Evolutionary conservation across 352 stramenopile species (phyloP).

Genomic region (Pythium sukuiense): DNA sequence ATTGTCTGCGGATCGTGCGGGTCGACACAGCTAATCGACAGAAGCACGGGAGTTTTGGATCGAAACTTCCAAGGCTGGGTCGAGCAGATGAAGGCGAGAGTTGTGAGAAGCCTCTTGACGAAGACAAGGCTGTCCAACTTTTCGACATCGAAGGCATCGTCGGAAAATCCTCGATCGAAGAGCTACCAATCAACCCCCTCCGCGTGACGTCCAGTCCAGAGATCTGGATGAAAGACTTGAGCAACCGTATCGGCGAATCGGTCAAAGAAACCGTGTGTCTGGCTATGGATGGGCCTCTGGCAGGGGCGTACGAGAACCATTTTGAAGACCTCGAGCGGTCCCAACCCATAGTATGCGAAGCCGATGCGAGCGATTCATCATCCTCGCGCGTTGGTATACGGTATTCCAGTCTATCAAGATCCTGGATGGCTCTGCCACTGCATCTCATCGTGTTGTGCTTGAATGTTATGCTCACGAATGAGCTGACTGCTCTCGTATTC

Average conservation of each 20-base stretch:
- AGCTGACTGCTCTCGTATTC: conserved; percentile 41
- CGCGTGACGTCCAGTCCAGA: conserved; percentile 46
- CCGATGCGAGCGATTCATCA: neutral
- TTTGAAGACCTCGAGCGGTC: conserved; percentile 40
- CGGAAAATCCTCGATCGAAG: conserved; percentile 30
- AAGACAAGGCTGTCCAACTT: conserved; percentile 15
- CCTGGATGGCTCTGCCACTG: conserved; percentile 45
- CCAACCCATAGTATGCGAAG: neutral
- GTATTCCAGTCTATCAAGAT: conserved; percentile 2
- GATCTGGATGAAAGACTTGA: conserved; percentile 70
- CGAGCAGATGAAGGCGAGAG: neutral
- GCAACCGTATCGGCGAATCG: conserved; percentile 35
- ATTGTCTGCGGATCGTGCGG: conserved; percentile 30
- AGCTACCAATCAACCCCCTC: conserved; percentile 41
- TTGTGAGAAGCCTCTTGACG: conserved; percentile 2
- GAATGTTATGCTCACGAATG: conserved; percentile 59
- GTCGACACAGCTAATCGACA: conserved; percentile 11
- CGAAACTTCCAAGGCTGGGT: neutral
- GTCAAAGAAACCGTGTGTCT: conserved; percentile 37
- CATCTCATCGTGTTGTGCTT: conserved; percentile 58
- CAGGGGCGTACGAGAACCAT: conserved; percentile 44
- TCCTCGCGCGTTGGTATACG: neutral
- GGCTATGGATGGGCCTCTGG: conserved; percentile 40
- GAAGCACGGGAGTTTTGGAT: neutral
- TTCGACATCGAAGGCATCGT: conserved; percentile 48